Conservation (phyloP, 805 yeast genomes). For the Naumovozyma dairenensis region DNA sequence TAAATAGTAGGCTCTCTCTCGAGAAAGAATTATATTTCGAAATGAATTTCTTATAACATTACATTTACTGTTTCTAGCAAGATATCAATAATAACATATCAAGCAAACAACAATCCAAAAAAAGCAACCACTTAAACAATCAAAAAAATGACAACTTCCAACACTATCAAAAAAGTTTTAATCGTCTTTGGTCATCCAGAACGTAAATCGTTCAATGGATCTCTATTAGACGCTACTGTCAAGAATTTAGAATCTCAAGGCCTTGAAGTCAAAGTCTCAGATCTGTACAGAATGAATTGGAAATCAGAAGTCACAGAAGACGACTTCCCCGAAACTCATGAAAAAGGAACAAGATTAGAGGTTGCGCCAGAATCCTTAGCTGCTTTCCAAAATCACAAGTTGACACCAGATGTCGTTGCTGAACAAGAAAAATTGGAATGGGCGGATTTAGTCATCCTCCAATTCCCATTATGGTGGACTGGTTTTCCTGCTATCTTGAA, state of each 20-base stretch:
- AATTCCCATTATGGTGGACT: conserved; percentile 21
- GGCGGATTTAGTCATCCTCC: conserved; percentile 15
- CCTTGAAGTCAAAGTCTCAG: conserved; percentile 18
- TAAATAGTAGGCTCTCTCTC: no score
- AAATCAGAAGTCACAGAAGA: conserved; percentile 11
- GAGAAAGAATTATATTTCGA: no score
- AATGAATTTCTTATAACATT: no score
- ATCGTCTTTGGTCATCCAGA: conserved; percentile 24
- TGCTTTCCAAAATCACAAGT: conserved; percentile 3
- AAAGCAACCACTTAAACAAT: no score
- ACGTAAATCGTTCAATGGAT: conserved; percentile 12
- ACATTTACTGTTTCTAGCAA: no score
- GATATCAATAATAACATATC: no score
- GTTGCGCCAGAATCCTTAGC: conserved; percentile 5
- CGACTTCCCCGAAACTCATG: conserved; percentile 13
- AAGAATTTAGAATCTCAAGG: conserved; percentile 12
- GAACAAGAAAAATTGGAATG: conserved; percentile 18
- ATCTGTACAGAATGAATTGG: conserved; percentile 19
- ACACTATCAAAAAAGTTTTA: no score
- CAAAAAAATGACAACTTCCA: no score
- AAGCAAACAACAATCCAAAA: no score
- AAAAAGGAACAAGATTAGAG: conserved; percentile 3
- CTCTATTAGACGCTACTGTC: conserved; percentile 10
- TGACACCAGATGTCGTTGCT: conserved; percentile 13
- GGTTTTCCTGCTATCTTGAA: conserved; percentile 19